Conservation (phyloP, 2,329 filamentous ascomycete species). For the Clarireedia hainanense region DNA sequence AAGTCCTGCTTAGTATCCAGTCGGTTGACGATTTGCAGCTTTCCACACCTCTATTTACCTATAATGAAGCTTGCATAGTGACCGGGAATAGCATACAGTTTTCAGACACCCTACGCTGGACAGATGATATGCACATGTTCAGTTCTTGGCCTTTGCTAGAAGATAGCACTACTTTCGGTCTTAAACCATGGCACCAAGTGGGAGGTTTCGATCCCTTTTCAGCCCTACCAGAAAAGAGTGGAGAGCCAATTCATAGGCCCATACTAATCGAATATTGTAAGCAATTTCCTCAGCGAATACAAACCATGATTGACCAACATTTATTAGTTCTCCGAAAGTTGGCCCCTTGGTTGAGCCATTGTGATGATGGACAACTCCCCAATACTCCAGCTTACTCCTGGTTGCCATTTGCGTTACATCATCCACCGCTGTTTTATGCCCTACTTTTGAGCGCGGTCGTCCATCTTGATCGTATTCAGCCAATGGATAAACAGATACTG, state of each 20-base stretch:
- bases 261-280: constrained; percentile 5
- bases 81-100: neutral
- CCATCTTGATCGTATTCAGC: constrained; percentile 13
- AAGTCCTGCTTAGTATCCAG: constrained; percentile 14
- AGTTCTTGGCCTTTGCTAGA: neutral
- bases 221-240: neutral
- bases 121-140: neutral
- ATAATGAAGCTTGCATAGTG: neutral
- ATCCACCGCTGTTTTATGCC: constrained; percentile 19
- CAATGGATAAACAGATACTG: constrained; percentile 11
- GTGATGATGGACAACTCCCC: constrained; percentile 9
- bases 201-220: constrained; percentile 5
- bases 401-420: constrained; percentile 13
- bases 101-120: too few species aligned
- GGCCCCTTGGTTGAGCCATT: constrained; percentile 14
- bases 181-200: neutral
- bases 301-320: neutral
- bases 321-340: constrained; percentile 12
- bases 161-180: neutral
- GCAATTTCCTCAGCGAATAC: neutral
- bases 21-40: constrained; percentile 9
- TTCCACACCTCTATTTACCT: neutral
- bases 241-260: constrained; percentile 1
- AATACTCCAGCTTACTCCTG: constrained; percentile 11
- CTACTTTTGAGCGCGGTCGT: constrained; percentile 18